A percentile compares a stretch with the other conserved stretches of the same genome.
Conservation (phyloP, 1,139 yeast species). For the Suhomyces panamericanus region DNA sequence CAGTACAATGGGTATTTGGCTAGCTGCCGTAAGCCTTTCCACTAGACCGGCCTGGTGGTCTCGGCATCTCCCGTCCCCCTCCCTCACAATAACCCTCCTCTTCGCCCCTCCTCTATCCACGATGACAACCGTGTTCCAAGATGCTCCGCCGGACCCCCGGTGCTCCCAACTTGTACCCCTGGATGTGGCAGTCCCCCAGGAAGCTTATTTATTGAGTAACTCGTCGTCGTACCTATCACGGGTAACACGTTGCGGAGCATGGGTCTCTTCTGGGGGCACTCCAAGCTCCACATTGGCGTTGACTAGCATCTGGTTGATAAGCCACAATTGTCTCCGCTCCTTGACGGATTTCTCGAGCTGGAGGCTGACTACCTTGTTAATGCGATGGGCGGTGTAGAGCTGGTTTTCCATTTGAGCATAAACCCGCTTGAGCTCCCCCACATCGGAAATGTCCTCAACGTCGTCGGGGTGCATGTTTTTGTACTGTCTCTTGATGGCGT, state of each 20-base stretch:
- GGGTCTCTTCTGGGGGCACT: conserved; percentile 29
- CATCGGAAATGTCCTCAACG: conserved; percentile 20
- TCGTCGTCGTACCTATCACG: conserved; percentile 36
- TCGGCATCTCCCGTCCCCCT: neutral
- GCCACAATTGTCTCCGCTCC: conserved; percentile 50
- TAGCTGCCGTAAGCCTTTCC: neutral
- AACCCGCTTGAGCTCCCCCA: conserved; percentile 22
- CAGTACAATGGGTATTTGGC: no score
- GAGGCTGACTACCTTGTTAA: conserved; percentile 45
- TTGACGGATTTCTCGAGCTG: conserved; percentile 39
- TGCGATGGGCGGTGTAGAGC: conserved; percentile 47
- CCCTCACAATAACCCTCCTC: no score
- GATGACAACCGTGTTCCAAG: no score
- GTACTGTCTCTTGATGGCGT: conserved; percentile 8
- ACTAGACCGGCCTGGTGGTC: neutral
- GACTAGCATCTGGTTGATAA: conserved; percentile 56
- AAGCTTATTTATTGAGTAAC: conserved; percentile 4
- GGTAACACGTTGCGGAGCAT: conserved; percentile 23
- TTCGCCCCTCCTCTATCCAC: no score
- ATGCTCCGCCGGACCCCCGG: no score
- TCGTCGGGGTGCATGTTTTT: conserved; percentile 10
- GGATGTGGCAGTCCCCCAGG: neutral
- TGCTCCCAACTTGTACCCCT: no score
- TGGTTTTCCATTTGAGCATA: conserved; percentile 22
- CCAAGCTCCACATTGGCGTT: conserved; percentile 49